A percentile compares a stretch with the other conserved stretches of the same genome.
phyloP scores from a whole-genome alignment of 2,329 filamentous ascomycete species.

The Sporothrix brasiliensis region DNA sequence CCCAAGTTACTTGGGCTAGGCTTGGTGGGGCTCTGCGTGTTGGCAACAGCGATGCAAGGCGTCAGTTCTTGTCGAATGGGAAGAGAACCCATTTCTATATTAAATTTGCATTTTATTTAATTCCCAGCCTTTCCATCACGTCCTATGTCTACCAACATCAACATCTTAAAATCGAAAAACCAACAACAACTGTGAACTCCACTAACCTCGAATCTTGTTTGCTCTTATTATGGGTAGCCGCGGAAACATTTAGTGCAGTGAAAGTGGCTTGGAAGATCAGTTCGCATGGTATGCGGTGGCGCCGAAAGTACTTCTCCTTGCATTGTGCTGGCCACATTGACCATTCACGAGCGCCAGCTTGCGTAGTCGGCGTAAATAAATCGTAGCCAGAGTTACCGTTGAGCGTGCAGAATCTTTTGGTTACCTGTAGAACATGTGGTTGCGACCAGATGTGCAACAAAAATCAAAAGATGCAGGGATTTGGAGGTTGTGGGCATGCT shows the following conservation, averaged over 20 bases:
- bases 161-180: not conserved
- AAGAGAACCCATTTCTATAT: not conserved
- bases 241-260: not conserved
- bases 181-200: not conserved
- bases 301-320: not conserved
- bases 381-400: not conserved
- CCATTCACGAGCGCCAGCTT: not conserved
- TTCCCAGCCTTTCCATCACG: conserved; percentile 15
- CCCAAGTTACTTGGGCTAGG: not conserved
- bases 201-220: not conserved
- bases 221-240: not conserved
- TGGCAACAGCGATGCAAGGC: conserved; percentile 17
- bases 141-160: not conserved
- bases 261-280: not conserved
- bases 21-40: conserved; percentile 17
- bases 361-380: not conserved
- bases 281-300: not conserved
- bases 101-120: conserved; percentile 20
- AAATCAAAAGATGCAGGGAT: conserved; percentile 14
- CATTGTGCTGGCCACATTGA: not conserved
- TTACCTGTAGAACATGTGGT: no score
- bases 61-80: not conserved
- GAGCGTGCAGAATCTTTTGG: no score
- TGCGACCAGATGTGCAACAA: not conserved
- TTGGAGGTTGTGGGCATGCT: not conserved